Evolutionary conservation across 2,329 filamentous ascomycete species (phyloP), one percentile per base, ranked within the genome.

Genomic region (Diplodia corticola): DNA sequence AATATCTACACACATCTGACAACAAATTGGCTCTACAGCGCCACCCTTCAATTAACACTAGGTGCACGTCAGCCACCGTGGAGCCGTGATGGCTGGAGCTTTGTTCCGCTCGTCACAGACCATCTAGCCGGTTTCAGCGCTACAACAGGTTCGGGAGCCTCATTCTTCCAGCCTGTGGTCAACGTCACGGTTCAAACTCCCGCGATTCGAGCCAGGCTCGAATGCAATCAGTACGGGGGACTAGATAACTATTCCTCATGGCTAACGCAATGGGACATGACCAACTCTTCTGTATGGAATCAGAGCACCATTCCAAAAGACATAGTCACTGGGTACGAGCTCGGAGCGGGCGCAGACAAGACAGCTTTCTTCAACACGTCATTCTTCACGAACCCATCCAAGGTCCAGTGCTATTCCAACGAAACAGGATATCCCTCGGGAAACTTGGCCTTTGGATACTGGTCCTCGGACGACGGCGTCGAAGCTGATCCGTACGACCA

Each of bases 61-160:
- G 68, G 69, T 24, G 68, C 69, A 17, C 46, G 69, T 7, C 55
- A 69, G 40, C 68, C 67, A 5, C 33, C 30, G 5, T 73, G 72
- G 72, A 72, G 70, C 48, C 67, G n/a, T 22, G 44, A 48, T 50
- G 70, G 69, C 1, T 73, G 70, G 71, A 71, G 70, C 33, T 73
- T 73, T 54, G 69, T 71, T 26, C 72, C 71, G 24, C n/a, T 72
- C 12, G 48, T 65, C 44, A 22, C 67, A 10, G 44, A 66, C 4
- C 17, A 28, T 1, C 13, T 53, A 5, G 15, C 26, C 28, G 28
- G 22, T 66, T 9, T 12, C 33, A 17, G 63, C 28, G 28, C 6
- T 28, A 28, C 28, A 55, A 5, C 53, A 48, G 26, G 3, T 22
- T 0, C 35, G 67, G 35, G n/a, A n/a, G 48, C 28, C 20, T 57